Evolutionary conservation across 768 basidiomycete genomes (phyloP), one percentile per base, ranked within the genome.

Genomic region (Rhodotorula toruloides): DNA sequence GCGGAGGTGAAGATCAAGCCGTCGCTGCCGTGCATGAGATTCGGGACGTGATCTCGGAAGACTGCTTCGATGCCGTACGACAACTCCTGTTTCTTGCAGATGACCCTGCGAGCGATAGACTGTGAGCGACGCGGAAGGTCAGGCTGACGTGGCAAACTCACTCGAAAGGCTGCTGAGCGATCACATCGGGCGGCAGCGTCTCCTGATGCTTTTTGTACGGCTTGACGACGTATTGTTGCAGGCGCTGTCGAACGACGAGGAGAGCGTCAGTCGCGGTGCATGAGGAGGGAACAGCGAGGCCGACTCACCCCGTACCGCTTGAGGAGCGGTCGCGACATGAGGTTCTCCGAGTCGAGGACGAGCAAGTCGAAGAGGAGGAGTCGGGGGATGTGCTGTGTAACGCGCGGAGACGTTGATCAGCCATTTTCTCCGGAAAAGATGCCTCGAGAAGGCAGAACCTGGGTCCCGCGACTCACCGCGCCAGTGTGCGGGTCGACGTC

Each of bases 1-100:
- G 88, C 90, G 73, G 89, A 88, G 2, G 96, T 98, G 76, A 97
- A 99, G 73, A 99, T 94, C 62, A 99, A 84, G 0, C 96, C 96
- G 73, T 99, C 96, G 68, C 88, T 93, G 8, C 85, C 91, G 74
- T 99, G 96, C 70, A 91, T 87, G 11, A 98, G 79, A 21, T 81
- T 81, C 10, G 92, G 90, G 52, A 99, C 87, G 67, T 92, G 88
- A 55, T 87, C 81, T 37, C 82, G 81, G 74, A 98, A 88, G 21
- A 98, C 91, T 62, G 88, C 85, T 59, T 90, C 87, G 58, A 92
- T 85, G 61, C 86, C 84, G 74, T 99, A 98, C 14, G 94, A 90
- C 44, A 87, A 81, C 63, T 84, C 85, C 79, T 93, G 91, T 47
- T 85, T 84, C 76, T 99, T 99, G 70, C 93, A 86, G 71, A 84